A percentile compares a stretch with the other conserved stretches of the same genome.
phyloP scores from a whole-genome alignment of 2,329 filamentous ascomycete species.

The Lachnellula occidentalis region DNA sequence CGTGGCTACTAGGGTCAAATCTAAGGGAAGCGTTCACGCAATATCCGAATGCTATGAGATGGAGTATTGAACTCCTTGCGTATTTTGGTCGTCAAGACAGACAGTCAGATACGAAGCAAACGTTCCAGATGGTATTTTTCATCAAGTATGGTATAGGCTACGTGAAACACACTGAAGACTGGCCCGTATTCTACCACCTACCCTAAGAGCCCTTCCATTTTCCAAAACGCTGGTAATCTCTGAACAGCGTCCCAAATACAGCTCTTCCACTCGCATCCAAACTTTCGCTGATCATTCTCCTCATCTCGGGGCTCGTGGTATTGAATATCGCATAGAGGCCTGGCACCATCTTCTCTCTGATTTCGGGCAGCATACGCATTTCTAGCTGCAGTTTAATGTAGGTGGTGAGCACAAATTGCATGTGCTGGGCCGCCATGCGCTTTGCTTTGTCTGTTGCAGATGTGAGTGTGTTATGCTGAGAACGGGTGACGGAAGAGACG shows the following conservation, averaged over 20 bases:
- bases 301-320: slow-evolving; percentile 49
- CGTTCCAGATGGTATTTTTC: no score
- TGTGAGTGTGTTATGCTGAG: slow-evolving; percentile 41
- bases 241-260: slow-evolving; percentile 53
- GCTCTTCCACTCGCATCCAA: slow-evolving; percentile 55
- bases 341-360: slow-evolving; percentile 51
- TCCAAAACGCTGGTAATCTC: slow-evolving; percentile 55
- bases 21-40: no score
- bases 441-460: slow-evolving; percentile 58
- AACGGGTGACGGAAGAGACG: slow-evolving; percentile 47
- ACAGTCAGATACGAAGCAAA: no score
- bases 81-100: no score
- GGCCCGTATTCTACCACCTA: no score
- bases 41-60: no score
- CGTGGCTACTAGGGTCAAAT: no score
- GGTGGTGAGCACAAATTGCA: slow-evolving; percentile 54
- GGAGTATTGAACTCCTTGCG: no score
- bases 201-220: slow-evolving; percentile 45
- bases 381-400: slow-evolving; percentile 60
- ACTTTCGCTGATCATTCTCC: slow-evolving; percentile 53
- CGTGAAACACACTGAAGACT: no score
- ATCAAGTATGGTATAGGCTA: no score
- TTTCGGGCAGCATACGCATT: slow-evolving; percentile 42
- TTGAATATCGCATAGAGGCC: slow-evolving; percentile 55
- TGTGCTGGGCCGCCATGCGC: slow-evolving; percentile 54